phyloP scores from a whole-genome alignment of 2,329 filamentous ascomycete genomes.

The Hymenoscyphus fructigenus region DNA sequence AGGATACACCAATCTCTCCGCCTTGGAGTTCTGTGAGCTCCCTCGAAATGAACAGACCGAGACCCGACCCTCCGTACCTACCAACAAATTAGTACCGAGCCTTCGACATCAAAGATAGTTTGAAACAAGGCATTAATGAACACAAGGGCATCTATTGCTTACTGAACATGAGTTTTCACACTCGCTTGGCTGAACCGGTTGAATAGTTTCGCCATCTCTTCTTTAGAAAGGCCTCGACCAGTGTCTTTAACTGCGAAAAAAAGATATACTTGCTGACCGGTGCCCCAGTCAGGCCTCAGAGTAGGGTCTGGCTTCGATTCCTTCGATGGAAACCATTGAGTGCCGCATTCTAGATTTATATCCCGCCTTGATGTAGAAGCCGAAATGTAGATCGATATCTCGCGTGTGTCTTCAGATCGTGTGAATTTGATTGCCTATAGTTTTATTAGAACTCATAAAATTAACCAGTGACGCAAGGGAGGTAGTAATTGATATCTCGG shows the following conservation, averaged over 20 bases:
- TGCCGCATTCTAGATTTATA: background rate
- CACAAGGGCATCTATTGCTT: background rate
- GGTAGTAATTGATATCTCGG: background rate
- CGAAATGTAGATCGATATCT: slow-evolving; percentile 44
- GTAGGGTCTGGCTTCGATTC: slow-evolving; percentile 9
- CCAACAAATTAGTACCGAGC: background rate
- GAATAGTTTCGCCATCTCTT: slow-evolving; percentile 74
- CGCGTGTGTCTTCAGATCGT: slow-evolving; percentile 57
- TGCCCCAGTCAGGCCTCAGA: slow-evolving; percentile 56
- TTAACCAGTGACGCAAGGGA: background rate
- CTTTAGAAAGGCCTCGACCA: slow-evolving; percentile 68
- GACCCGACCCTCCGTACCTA: slow-evolving; percentile 70
- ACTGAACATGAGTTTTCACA: slow-evolving; percentile 71
- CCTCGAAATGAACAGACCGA: slow-evolving; percentile 78
- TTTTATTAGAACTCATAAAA: background rate
- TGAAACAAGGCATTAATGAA: background rate
- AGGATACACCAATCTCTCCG: slow-evolving; percentile 74
- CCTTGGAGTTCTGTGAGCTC: slow-evolving; percentile 78
- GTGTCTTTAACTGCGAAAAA: slow-evolving; percentile 76
- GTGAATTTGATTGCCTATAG: slow-evolving; percentile 73
- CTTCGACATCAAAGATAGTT: background rate
- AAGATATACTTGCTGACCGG: slow-evolving; percentile 68
- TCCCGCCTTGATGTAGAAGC: slow-evolving; percentile 28
- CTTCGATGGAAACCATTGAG: slow-evolving; percentile 10
- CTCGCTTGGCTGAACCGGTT: slow-evolving; percentile 79